These are phyloP conservation scores for Turnera subulata DNA, from an alignment of 345 rosid genomes.

Conservation along the genomic window DNA sequence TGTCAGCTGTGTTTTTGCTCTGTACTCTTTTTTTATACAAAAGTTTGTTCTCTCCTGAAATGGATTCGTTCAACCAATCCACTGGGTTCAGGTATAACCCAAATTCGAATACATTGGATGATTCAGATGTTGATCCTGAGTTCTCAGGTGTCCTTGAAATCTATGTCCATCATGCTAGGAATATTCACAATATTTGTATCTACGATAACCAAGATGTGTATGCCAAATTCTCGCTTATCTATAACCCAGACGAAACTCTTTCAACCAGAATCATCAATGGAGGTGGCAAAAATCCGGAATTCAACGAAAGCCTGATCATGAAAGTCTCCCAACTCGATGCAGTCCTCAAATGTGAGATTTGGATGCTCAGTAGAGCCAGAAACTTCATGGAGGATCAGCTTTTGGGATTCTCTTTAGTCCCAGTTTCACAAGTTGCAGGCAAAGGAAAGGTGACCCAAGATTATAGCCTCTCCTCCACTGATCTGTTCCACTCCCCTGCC, in stretches of 20 bases:
- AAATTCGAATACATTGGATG: slow-evolving; percentile 22
- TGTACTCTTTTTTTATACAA: neutral
- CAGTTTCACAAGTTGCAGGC: slow-evolving; percentile 60
- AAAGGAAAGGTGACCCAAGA: slow-evolving; percentile 65
- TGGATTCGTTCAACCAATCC: slow-evolving; percentile 55
- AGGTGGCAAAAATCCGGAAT: slow-evolving; percentile 89
- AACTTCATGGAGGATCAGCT: slow-evolving; percentile 95
- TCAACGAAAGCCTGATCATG: slow-evolving; percentile 59
- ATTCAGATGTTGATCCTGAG: slow-evolving; percentile 36
- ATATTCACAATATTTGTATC: slow-evolving; percentile 96
- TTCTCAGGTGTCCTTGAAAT: slow-evolving; percentile 64
- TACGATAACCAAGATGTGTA: slow-evolving; percentile 95
- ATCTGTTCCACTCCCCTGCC: slow-evolving; percentile 91
- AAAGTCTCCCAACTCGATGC: slow-evolving; percentile 59
- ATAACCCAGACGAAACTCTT: slow-evolving; percentile 73
- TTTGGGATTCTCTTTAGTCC: slow-evolving; percentile 76
- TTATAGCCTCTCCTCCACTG: slow-evolving; percentile 84
- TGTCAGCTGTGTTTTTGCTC: slow-evolving; percentile 4
- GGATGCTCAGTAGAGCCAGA: slow-evolving; percentile 89
- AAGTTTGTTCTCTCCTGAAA: slow-evolving; percentile 6
- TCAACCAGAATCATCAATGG: slow-evolving; percentile 74
- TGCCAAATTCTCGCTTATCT: slow-evolving; percentile 90
- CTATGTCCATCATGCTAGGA: slow-evolving; percentile 81
- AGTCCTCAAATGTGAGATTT: slow-evolving; percentile 91
- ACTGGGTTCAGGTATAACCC: slow-evolving; percentile 40